Evolutionary conservation across 306 rosid species (phyloP).

Genomic region (Delonix regia): DNA sequence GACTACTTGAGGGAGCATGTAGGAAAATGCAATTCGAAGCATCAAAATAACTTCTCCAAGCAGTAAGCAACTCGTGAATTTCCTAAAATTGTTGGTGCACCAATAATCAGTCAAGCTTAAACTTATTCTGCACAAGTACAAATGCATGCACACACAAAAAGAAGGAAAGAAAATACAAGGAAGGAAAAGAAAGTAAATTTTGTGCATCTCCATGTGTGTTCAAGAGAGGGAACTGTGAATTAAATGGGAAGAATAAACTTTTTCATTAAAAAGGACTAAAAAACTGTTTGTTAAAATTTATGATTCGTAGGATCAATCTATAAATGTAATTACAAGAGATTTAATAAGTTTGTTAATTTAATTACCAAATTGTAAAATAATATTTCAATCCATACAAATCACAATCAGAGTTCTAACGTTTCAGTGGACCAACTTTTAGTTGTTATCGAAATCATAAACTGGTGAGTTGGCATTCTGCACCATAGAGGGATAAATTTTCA

Average conservation of each 20-base stretch:
- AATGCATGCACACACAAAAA: background rate
- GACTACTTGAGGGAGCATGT: conserved; percentile 87
- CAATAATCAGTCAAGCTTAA: conserved; percentile 36
- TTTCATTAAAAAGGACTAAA: background rate
- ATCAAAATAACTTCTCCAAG: conserved; percentile 86
- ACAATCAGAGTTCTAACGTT: conserved; percentile 7
- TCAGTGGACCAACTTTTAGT: background rate
- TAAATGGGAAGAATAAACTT: conserved; percentile 28
- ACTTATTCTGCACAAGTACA: background rate
- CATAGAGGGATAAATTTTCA: background rate
- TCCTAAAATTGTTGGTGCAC: conserved; percentile 58
- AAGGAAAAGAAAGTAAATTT: conserved; percentile 18
- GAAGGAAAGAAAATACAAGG: background rate
- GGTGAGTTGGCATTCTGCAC: background rate
- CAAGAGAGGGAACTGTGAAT: background rate
- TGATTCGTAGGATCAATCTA: conserved; percentile 1
- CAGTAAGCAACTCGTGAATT: conserved; percentile 81
- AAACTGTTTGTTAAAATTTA: conserved; percentile 19
- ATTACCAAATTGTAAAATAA: background rate
- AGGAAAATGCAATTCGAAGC: conserved; percentile 72
- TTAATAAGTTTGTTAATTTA: background rate
- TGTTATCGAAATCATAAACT: conserved; percentile 12
- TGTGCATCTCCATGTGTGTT: background rate
- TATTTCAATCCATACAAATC: background rate
- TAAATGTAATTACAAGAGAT: background rate